Base-by-base conservation (phyloP, 768 basidiomycete species). In the Epithele typhae region DNA sequence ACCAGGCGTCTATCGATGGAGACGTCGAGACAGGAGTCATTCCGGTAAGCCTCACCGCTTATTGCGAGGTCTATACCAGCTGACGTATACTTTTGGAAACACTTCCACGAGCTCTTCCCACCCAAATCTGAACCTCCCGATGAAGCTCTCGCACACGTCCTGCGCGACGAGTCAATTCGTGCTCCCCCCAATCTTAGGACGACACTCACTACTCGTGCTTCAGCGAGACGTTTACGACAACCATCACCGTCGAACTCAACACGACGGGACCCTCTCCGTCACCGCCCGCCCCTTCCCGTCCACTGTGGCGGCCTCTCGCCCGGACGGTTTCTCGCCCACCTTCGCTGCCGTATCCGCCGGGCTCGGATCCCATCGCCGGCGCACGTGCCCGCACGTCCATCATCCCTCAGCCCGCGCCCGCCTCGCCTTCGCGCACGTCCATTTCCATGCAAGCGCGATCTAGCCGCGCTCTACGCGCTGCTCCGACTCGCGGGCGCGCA, bases 21-120 rank as follows among this genome's bases (percentile, higher is more conserved):
- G 82, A 93, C 48, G 78, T 97, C 10, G 93, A 96, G 60, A 95
- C 93, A n/a, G 91, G 91, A 3, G 96, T 97, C 61, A 94, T 97
- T 56, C 76, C 79, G 23, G 91, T 91, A 61, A 36, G 12, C 17
- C 8, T 22, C 11, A 21, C 17, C 2, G 5, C 15, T 4, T 40
- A 23, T 10, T 43, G 30, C 21, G 24, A 15, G 15, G 35, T 10
- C 22, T 22, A 18, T n/a, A 4, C 21, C 33, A 27, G 14, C 4
- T 32, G 25, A 10, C 40, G n/a, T n/a, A n/a, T n/a, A 25, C 22
- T 4, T 2, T 7, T 18, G 92, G 92, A 92, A 90, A 79, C 84
- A 95, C 61, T 76, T 79, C 57, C 72, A 81, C 33, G 78, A 87
- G 46, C 70, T 96, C n/a, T 92, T 96, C 69, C 87, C 87, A 2